Evolutionary conservation across 176 grass and related monocot species (phyloP), one percentile per base, ranked within the genome.

Genomic region (Zoysia japonica): DNA sequence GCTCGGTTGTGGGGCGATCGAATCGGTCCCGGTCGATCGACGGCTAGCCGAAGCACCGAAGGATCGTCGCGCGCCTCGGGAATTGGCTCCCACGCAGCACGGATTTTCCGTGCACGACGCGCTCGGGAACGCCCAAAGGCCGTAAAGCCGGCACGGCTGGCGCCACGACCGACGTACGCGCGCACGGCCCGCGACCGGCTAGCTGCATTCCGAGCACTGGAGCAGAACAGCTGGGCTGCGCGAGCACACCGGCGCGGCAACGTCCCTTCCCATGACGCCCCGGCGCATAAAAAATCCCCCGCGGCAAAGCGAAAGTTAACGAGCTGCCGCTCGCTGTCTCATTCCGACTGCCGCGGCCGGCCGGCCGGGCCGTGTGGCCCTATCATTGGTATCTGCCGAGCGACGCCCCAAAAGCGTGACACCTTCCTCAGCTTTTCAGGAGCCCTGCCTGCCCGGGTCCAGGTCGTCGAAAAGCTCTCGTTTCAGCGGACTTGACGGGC

Each of bases 61-160:
- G 78, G 84, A 81, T 72, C 70, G 68, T 5, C 17, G 13, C 60
- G 44, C 16, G 73, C 19, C 81, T 93, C 82, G 88, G 91, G 85
- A 91, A 88, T 93, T 88, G 88, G 81, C 83, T 81, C 71, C 68
- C 91, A 86, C 91, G 91, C 88, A 93, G 81, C 80, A 93, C 88
- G 91, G 88, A 38, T 93, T 93, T 93, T 70, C 83, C 88, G 88
- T 91, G 91, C 91, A 94, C 72, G 87, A 0, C 78, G 72, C 61
- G 83, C 87, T 89, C 83, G 87, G 87, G 87, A 89, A 89, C 83
- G 78, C 74, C 87, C 87, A 86, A 86, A 89, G 83, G 74, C 61
- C 87, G 83, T 67, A 89, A 89, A 85, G 83, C 78, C 73, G 83
- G 76, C 68, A 59, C 45, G 80, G 68, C 63, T 56, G 85, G 82